Base-by-base conservation (phyloP, 805 yeast genomes). In the Candida germanica region DNA sequence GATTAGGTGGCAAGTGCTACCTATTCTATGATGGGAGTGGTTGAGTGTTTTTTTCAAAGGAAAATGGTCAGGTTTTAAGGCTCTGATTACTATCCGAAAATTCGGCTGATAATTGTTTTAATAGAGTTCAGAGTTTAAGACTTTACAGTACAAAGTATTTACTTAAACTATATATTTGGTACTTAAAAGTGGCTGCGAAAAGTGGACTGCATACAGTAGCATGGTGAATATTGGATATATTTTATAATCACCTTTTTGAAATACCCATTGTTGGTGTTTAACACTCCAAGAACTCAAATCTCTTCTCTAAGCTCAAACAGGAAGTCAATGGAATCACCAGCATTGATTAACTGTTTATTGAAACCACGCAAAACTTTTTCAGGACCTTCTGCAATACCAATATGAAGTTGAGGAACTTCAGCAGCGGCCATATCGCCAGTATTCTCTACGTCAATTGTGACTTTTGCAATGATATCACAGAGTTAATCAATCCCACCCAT, bases 281-380 rank as follows among this genome's bases (percentile, higher is more conserved):
- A 73, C 60, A 47, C 76, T 80, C 81, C 82, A 78, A 16, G 70
- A 59, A 38, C 77, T 65, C 43, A 78, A 56, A 51, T 78, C 83
- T 38, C 79, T 63, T 48, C 74, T 64, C 37, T 51, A 12, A 66
- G 38, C 63, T 52, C 12, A 78, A 54, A 31, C 66, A 62, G 44
- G 77, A 77, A n/a, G 46, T 49, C 5, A 73, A 61, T 14, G 51
- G 49, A 1, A 53, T 55, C 1, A 60, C 42, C 22, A 58, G 57
- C 1, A 74, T 75, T 6, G 74, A 75, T 48, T 35, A 58, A 63
- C 1, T 74, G 66, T 49, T 79, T 77, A 26, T 76, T 82, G 44
- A 75, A 74, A 1, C 83, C 83, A 44, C 81, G 61, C 35, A 78
- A 61, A 16, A 68, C 67, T 39, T 69, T 62, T 1, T 71, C 70